Evolutionary conservation across 495 filamentous ascomycete genomes (phyloP).

Genomic region (Xylaria intraflava): DNA sequence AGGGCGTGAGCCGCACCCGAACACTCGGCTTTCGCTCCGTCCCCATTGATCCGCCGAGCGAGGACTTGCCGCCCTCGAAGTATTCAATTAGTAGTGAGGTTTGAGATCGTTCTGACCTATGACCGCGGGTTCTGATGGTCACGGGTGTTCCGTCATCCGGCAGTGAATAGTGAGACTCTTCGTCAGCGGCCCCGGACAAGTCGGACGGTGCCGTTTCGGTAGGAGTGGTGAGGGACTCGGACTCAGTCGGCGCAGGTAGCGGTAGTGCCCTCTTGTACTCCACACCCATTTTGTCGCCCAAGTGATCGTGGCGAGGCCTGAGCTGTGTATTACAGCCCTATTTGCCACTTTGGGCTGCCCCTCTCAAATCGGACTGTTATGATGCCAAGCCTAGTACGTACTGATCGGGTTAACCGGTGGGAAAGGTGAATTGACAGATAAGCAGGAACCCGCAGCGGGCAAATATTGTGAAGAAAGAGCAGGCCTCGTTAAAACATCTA

Average conservation of each 20-base stretch:
- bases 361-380: not conserved
- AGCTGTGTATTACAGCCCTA: not conserved
- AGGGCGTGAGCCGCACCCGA: slow-evolving; percentile 88
- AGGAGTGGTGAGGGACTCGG: slow-evolving; percentile 52
- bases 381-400: not conserved
- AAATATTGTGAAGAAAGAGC: not conserved
- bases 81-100: slow-evolving; percentile 97
- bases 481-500: not conserved
- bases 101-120: slow-evolving; percentile 62
- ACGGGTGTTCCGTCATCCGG: slow-evolving; percentile 93
- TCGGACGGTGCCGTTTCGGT: slow-evolving; percentile 62
- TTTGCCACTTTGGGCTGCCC: slow-evolving; percentile 6
- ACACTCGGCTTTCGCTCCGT: slow-evolving; percentile 72
- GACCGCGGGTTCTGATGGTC: slow-evolving; percentile 71
- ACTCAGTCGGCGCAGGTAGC: slow-evolving; percentile 73
- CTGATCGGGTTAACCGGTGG: not conserved
- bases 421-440: not conserved
- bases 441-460: not conserved
- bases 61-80: slow-evolving; percentile 78
- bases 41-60: slow-evolving; percentile 30
- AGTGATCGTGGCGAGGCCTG: slow-evolving; percentile 7
- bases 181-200: slow-evolving; percentile 70
- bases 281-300: slow-evolving; percentile 57
- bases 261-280: slow-evolving; percentile 58
- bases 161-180: slow-evolving; percentile 66